Percentiles rank a stretch among this genome's conserved stretches.
Conservation (phyloP, 805 yeast species). For the Kuraishia hungarica region DNA sequence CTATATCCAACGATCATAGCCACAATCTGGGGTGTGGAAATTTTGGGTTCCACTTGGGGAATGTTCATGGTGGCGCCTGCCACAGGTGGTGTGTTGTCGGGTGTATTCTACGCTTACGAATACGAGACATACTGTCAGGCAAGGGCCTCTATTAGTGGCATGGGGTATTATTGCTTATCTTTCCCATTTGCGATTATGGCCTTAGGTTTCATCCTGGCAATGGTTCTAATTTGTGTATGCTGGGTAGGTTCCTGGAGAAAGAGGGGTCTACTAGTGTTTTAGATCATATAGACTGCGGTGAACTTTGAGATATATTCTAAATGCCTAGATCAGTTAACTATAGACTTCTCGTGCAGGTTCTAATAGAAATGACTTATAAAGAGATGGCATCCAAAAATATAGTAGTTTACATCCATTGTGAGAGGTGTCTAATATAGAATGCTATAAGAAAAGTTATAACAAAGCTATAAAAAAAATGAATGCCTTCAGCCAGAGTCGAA, state of each 20-base stretch:
- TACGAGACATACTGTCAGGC: slow-evolving; percentile 35
- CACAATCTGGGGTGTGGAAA: slow-evolving; percentile 78
- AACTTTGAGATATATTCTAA: no score
- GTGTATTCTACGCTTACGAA: slow-evolving; percentile 58
- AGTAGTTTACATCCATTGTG: no score
- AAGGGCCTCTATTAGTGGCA: neutral
- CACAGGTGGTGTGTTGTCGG: slow-evolving; percentile 61
- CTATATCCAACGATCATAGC: slow-evolving; percentile 80
- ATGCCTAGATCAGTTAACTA: no score
- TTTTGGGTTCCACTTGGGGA: slow-evolving; percentile 92
- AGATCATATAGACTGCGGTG: neutral
- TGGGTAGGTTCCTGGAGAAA: neutral
- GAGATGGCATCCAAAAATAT: no score
- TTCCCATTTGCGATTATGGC: slow-evolving; percentile 10
- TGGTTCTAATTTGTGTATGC: neutral
- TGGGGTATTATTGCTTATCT: slow-evolving; percentile 7
- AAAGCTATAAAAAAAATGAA: slow-evolving; percentile 5
- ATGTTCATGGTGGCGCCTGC: slow-evolving; percentile 86
- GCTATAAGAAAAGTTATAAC: no score
- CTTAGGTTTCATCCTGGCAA: neutral
- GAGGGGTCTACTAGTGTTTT: neutral
- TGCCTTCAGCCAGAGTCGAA: slow-evolving; percentile 26
- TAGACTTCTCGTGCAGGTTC: no score
- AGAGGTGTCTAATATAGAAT: no score
- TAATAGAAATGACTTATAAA: no score